These are phyloP conservation scores for Amanita inopinata DNA, from an alignment of 768 basidiomycete species.

Conservation along the genomic window DNA sequence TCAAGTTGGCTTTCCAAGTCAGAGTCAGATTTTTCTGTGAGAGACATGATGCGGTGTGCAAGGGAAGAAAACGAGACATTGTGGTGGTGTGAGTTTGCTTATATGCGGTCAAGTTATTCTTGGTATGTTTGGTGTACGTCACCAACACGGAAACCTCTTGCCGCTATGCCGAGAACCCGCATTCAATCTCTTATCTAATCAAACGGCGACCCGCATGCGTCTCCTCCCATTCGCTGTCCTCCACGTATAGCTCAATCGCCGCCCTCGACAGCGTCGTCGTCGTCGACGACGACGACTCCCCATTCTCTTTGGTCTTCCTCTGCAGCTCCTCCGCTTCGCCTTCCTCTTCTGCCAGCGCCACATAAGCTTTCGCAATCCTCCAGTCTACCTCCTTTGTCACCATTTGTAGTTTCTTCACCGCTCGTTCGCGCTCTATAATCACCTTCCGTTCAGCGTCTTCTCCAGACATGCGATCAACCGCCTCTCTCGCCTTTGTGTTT, in stretches of 20 bases:
- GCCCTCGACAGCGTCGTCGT: slow-evolving; percentile 30
- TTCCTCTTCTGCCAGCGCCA: slow-evolving; percentile 49
- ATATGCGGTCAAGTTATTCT: too few relatives aligned
- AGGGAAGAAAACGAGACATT: not conserved
- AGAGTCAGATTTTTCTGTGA: not conserved
- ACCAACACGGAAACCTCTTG: too few relatives aligned
- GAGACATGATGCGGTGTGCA: not conserved
- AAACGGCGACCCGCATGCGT: slow-evolving; percentile 1
- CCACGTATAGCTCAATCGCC: slow-evolving; percentile 51
- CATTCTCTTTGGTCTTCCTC: slow-evolving; percentile 23
- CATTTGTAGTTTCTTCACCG: slow-evolving; percentile 50
- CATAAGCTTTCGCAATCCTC: slow-evolving; percentile 58
- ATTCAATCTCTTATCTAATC: not conserved
- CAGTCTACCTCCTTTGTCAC: slow-evolving; percentile 64
- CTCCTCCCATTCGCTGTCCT: slow-evolving; percentile 64
- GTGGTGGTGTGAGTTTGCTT: not conserved
- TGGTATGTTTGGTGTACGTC: too few relatives aligned
- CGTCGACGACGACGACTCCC: slow-evolving; percentile 12
- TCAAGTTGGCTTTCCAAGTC: not conserved
- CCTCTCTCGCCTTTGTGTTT: slow-evolving; percentile 13
- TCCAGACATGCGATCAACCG: slow-evolving; percentile 13
- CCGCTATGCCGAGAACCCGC: too few relatives aligned
- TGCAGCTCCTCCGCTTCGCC: slow-evolving; percentile 19
- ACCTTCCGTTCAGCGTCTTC: slow-evolving; percentile 29
- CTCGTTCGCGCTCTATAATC: slow-evolving; percentile 39